Conservation (phyloP, 2,329 filamentous ascomycete genomes). For the Botrytis deweyae region DNA sequence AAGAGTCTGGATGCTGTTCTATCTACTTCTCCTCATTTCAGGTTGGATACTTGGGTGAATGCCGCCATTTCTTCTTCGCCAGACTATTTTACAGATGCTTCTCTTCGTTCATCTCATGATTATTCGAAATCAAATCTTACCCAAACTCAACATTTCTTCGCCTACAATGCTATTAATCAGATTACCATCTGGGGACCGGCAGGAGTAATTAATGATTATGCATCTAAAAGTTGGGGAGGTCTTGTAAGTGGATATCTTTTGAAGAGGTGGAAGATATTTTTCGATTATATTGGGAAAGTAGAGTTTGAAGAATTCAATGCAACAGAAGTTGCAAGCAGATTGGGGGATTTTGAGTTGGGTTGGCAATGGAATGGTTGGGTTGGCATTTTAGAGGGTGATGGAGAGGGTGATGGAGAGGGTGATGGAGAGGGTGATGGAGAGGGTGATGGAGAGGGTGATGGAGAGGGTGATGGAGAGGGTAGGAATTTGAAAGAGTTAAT, state of each 20-base stretch:
- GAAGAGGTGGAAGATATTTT: background rate
- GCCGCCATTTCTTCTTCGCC: background rate
- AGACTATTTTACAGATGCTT: background rate
- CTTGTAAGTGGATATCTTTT: conserved; percentile 44
- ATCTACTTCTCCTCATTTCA: conserved; percentile 1
- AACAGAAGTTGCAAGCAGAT: background rate
- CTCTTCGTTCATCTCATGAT: background rate
- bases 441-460: background rate
- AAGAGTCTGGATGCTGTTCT: background rate
- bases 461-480: background rate
- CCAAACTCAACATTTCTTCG: conserved; percentile 16
- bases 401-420: background rate
- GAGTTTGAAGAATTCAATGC: background rate
- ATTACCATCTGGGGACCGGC: conserved; percentile 51
- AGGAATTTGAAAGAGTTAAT: background rate
- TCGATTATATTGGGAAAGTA: background rate
- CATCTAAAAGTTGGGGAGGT: conserved; percentile 50
- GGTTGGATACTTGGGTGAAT: conserved; percentile 1
- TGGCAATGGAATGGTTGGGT: background rate
- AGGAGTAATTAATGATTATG: conserved; percentile 51
- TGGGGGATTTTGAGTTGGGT: background rate
- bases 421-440: background rate
- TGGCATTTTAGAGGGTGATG: too few species aligned
- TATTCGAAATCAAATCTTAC: background rate
- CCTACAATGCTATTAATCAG: conserved; percentile 50